phyloP scores from a whole-genome alignment of 2,329 filamentous ascomycete genomes.

The Cladosporium sphaerospermum region DNA sequence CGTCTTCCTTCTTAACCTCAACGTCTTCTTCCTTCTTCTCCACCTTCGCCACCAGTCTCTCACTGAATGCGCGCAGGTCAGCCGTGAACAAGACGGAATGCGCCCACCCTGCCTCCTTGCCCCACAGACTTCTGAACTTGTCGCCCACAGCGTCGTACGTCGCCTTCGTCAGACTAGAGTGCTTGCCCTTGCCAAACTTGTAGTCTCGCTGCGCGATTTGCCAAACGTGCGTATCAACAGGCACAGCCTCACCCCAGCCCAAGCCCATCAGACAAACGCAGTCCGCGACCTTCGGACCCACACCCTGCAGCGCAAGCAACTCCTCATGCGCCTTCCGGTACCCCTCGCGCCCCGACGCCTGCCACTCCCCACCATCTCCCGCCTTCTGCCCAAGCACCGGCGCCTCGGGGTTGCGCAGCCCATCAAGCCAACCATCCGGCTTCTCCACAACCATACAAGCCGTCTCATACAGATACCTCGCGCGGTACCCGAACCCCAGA shows the following conservation, averaged over 20 bases:
- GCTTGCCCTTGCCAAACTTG: constrained; percentile 75
- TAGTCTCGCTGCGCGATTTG: constrained; percentile 97
- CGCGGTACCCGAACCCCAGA: constrained; percentile 89
- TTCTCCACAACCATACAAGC: constrained; percentile 69
- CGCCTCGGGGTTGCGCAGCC: constrained; percentile 69
- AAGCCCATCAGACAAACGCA: constrained; percentile 95
- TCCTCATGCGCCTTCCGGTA: constrained; percentile 77
- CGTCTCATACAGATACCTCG: constrained; percentile 85
- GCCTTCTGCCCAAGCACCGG: constrained; percentile 50
- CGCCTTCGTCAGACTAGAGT: constrained; percentile 78
- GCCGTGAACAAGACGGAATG: constrained; percentile 96
- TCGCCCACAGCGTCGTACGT: constrained; percentile 88
- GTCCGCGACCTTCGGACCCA: constrained; percentile 94
- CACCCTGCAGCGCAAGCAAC: constrained; percentile 72
- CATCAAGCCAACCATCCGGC: constrained; percentile 64
- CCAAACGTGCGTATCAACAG: constrained; percentile 97
- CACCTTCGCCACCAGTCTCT: constrained; percentile 48
- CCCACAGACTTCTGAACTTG: constrained; percentile 85
- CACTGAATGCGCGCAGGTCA: constrained; percentile 78
- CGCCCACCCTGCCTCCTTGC: constrained; percentile 90
- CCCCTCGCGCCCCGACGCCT: constrained; percentile 51
- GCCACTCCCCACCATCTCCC: constrained; percentile 42
- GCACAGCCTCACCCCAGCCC: constrained; percentile 91
- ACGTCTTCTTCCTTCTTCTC: constrained; percentile 30
- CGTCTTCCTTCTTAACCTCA: constrained; percentile 18